Evolutionary conservation across 179 eudicot genomes (phyloP).

Genomic region (Kewa caespitosa): DNA sequence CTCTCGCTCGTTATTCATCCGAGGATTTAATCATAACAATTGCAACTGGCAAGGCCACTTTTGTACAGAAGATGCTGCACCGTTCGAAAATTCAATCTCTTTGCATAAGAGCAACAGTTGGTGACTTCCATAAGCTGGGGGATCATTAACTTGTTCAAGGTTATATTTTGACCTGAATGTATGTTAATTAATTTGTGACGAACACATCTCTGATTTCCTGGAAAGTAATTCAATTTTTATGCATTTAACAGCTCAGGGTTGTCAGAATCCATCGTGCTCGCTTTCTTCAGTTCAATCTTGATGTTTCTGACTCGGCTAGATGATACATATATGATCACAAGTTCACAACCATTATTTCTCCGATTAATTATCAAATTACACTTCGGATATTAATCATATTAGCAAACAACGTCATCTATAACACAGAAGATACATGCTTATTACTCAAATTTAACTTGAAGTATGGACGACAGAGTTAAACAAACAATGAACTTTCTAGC

Average conservation of each 20-base stretch:
- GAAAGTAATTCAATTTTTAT: conserved; percentile 24
- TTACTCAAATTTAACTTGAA: not conserved
- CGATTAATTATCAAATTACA: not conserved
- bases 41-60: conserved; percentile 17
- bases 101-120: not conserved
- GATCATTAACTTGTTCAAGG: conserved; percentile 1
- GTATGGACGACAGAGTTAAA: not conserved
- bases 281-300: conserved; percentile 2
- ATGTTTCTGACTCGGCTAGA: not conserved
- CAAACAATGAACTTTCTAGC: not conserved
- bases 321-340: not conserved
- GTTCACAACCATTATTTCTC: too few relatives aligned
- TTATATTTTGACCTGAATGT: conserved; percentile 20
- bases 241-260: not conserved
- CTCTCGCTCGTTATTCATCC: conserved; percentile 16
- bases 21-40: conserved; percentile 10
- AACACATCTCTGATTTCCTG: conserved; percentile 20
- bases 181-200: conserved; percentile 18
- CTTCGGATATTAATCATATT: not conserved
- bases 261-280: not conserved
- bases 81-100: conserved; percentile 18
- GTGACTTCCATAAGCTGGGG: conserved; percentile 12
- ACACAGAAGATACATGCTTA: not conserved
- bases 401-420: not conserved
- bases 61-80: conserved; percentile 30